These are phyloP conservation scores for Pelargonium cotyledonis DNA, from an alignment of 441 rosid genomes.

Conservation along the genomic window DNA sequence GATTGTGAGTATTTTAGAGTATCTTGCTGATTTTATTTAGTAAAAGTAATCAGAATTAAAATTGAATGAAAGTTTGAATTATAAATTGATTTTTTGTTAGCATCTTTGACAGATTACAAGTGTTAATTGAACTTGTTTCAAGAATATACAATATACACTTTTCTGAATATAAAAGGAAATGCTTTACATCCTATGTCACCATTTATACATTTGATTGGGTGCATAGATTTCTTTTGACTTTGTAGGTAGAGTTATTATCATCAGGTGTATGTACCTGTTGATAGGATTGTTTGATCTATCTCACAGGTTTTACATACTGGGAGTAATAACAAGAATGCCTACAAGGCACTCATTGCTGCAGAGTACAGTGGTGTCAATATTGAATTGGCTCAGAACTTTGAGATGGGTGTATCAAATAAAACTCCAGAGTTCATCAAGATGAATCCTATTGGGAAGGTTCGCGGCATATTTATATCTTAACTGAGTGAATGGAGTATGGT, in stretches of 20 bases:
- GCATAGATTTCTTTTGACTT: neutral
- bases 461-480: neutral
- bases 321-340: slow-evolving; percentile 10
- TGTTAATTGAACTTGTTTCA: too few relatives aligned
- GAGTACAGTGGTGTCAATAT: slow-evolving; percentile 26
- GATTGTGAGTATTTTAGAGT: too few relatives aligned
- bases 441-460: slow-evolving; percentile 60
- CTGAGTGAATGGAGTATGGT: neutral
- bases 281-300: neutral
- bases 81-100: too few relatives aligned
- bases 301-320: slow-evolving; percentile 14
- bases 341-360: slow-evolving; percentile 24
- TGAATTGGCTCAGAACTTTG: slow-evolving; percentile 31
- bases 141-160: too few relatives aligned
- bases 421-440: slow-evolving; percentile 50
- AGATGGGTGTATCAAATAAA: slow-evolving; percentile 56
- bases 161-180: too few relatives aligned
- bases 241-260: neutral
- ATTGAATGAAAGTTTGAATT: too few relatives aligned
- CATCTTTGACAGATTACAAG: too few relatives aligned
- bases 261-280: neutral
- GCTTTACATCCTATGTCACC: too few relatives aligned
- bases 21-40: too few relatives aligned
- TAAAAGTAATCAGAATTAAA: too few relatives aligned
- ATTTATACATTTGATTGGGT: neutral